Evolutionary conservation across 352 stramenopile genomes (phyloP), one percentile per base, ranked within the genome.

Genomic region (Pythium rhizo-oryzae): DNA sequence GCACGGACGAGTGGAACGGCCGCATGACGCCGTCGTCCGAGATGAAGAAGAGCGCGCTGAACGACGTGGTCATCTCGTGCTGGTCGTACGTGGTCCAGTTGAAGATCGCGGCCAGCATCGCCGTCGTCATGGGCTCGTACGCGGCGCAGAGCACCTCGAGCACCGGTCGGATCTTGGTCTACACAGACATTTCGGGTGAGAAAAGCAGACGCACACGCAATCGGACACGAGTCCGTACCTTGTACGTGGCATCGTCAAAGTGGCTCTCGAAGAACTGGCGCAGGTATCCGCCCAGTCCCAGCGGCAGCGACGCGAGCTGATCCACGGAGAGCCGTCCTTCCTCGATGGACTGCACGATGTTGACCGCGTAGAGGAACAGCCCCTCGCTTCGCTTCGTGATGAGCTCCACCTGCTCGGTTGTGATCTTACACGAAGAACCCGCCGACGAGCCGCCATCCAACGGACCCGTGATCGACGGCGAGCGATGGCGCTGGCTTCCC

Each of bases 1-100:
- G 56, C 39, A 93, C 85, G 2, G 83, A 91, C 46, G 83, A 89
- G 69, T 93, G 85, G 74, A 93, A 93, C 28, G 85, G 81, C n/a
- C 82, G 79, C 35, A 84, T 53, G 41, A 68, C 71, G 25, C 73
- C 77, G 39, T 76, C 64, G 37, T 87, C 81, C 11, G 75, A 71
- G 25, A 91, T 68, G 55, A 70, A 86, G 37, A 93, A 79, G 19
- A 93, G 72, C 39, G 85, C 84, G 9, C 84, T 81, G 21, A 91
- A 78, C 12, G 71, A 74, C 4, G 63, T 69, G 8, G 75, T 65
- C 55, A 89, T 81, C 44, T 90, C 83, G 30, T 82, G 80, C 59
- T 85, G 80, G 28, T 89, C 74, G 57, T 93, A 92, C 18, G 72
- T 65, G 44, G 73, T 76, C 80, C 80, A 87, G 54, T 82, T 68